Evolutionary conservation across 2,329 filamentous ascomycete species (phyloP).

Genomic region (Aspergillus novoparasiticus): DNA sequence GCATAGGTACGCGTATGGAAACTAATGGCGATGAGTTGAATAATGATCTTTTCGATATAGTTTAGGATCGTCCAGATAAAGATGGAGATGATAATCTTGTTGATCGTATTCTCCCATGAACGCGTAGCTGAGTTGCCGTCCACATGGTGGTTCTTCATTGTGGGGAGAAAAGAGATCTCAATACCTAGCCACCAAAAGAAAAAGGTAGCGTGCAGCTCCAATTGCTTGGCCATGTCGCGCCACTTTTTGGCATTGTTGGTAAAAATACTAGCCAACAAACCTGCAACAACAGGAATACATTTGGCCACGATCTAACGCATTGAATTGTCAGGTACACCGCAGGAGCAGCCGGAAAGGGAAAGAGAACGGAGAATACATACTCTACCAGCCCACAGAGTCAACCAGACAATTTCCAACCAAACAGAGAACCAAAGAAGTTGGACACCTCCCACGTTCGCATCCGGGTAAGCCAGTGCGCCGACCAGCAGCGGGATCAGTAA

Average conservation of each 20-base stretch:
- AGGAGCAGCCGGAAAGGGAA: background rate
- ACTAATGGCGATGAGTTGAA: constrained; percentile 90
- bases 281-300: constrained; percentile 63
- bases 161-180: constrained; percentile 81
- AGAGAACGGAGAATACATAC: constrained; percentile 33
- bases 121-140: constrained; percentile 56
- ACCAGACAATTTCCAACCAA: constrained; percentile 92
- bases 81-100: constrained; percentile 84
- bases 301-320: constrained; percentile 60
- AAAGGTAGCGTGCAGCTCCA: constrained; percentile 81
- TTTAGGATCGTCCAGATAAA: constrained; percentile 81
- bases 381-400: constrained; percentile 79
- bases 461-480: constrained; percentile 61
- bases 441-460: constrained; percentile 72
- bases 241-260: constrained; percentile 92
- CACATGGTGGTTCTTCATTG: constrained; percentile 68
- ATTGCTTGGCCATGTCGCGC: constrained; percentile 81
- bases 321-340: background rate
- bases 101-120: constrained; percentile 74
- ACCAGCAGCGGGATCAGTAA: constrained; percentile 70
- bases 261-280: constrained; percentile 69
- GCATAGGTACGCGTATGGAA: constrained; percentile 92
- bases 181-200: constrained; percentile 93
- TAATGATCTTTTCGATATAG: constrained; percentile 87
- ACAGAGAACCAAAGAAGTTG: constrained; percentile 87